Percentiles rank a stretch among this genome's conserved stretches.
phyloP scores from a whole-genome alignment of 352 stramenopile species.

The Globisporangium spiculum region DNA sequence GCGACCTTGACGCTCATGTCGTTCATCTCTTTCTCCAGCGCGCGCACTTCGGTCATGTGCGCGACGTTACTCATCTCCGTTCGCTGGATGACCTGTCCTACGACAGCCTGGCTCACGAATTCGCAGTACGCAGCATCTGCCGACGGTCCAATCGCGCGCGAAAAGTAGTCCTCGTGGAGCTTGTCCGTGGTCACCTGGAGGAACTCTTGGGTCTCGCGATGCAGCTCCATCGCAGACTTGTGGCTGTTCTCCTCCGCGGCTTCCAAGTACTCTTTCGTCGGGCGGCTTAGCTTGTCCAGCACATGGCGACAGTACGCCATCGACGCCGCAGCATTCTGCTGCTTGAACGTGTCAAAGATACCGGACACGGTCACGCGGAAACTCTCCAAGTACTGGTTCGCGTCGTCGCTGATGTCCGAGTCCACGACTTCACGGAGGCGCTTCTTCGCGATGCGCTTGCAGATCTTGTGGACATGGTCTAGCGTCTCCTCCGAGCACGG shows the following conservation, averaged over 20 bases:
- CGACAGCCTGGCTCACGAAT: slow-evolving; percentile 74
- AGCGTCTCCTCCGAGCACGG: slow-evolving; percentile 61
- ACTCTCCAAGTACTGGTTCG: slow-evolving; percentile 56
- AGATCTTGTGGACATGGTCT: slow-evolving; percentile 57
- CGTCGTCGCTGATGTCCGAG: slow-evolving; percentile 59
- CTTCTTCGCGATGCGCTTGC: slow-evolving; percentile 73
- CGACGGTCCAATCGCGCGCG: slow-evolving; percentile 64
- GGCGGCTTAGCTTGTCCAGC: slow-evolving; percentile 39
- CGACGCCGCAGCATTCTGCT: slow-evolving; percentile 79
- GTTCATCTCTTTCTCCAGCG: slow-evolving; percentile 80
- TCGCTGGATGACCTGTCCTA: slow-evolving; percentile 71
- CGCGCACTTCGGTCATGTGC: slow-evolving; percentile 73
- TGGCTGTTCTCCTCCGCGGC: slow-evolving; percentile 28
- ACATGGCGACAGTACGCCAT: slow-evolving; percentile 81
- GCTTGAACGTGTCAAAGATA: slow-evolving; percentile 52
- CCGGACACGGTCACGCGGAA: slow-evolving; percentile 50
- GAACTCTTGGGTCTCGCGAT: slow-evolving; percentile 65
- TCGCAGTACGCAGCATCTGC: slow-evolving; percentile 79
- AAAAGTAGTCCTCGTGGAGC: slow-evolving; percentile 62
- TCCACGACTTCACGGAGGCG: slow-evolving; percentile 69
- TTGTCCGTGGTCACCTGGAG: slow-evolving; percentile 46
- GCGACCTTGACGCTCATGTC: slow-evolving; percentile 80
- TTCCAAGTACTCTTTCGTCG: slow-evolving; percentile 40
- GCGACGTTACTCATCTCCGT: slow-evolving; percentile 71
- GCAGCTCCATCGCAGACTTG: slow-evolving; percentile 75